phyloP scores from a whole-genome alignment of 2,329 filamentous ascomycete species.

The Pestalotiopsis sp. region DNA sequence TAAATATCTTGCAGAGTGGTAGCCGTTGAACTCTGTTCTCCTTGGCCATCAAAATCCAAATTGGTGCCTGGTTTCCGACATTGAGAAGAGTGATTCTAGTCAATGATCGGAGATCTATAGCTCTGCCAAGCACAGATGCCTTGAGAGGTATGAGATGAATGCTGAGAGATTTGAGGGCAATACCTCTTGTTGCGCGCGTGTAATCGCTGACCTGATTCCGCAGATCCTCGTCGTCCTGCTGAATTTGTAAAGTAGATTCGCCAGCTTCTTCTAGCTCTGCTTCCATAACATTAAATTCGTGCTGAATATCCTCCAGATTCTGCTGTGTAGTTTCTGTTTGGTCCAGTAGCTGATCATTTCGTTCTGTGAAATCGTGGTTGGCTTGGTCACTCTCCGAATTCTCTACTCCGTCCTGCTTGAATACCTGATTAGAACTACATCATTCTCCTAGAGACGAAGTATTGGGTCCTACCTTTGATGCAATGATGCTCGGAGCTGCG shows the following conservation, averaged over 20 bases:
- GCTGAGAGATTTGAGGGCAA: constrained; percentile 56
- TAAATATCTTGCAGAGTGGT: constrained; percentile 60
- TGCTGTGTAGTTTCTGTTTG: constrained; percentile 22
- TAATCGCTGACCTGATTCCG: constrained; percentile 50
- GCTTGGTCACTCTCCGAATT: not conserved
- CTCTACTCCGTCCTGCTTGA: not conserved
- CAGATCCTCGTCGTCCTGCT: constrained; percentile 24
- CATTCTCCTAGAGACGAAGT: not conserved
- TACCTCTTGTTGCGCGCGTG: constrained; percentile 58
- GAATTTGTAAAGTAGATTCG: constrained; percentile 21
- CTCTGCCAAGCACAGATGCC: constrained; percentile 56
- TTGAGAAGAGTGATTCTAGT: constrained; percentile 63
- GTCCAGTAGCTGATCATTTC: not conserved
- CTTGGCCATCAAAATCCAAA: constrained; percentile 61
- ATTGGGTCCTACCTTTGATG: not conserved
- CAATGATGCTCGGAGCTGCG: not conserved
- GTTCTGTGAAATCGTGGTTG: not conserved
- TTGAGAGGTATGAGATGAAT: constrained; percentile 64
- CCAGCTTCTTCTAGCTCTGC: constrained; percentile 39
- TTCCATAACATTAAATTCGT: constrained; percentile 38
- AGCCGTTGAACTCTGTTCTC: constrained; percentile 56
- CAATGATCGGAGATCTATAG: constrained; percentile 60
- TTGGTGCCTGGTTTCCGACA: constrained; percentile 61
- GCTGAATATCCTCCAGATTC: constrained; percentile 36
- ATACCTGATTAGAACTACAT: not conserved